These are phyloP conservation scores for Pichia eremophila DNA, from an alignment of 805 yeast genomes.

Conservation along the genomic window DNA sequence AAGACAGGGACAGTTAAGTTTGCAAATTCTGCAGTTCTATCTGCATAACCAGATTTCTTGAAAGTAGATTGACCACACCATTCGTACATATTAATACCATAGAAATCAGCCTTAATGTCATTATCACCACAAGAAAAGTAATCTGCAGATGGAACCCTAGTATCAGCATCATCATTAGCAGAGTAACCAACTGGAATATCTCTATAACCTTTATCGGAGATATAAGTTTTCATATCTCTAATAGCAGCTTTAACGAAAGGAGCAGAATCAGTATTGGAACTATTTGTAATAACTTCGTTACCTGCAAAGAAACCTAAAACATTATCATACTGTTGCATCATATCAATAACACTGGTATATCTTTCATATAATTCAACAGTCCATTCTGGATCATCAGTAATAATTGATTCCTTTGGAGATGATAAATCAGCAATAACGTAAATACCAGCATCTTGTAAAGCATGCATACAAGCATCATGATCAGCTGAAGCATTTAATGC, in stretches of 20 bases:
- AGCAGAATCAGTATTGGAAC: constrained; percentile 77
- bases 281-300: constrained; percentile 87
- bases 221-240: constrained; percentile 78
- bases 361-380: constrained; percentile 59
- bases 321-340: constrained; percentile 67
- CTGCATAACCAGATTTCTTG: constrained; percentile 55
- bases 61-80: constrained; percentile 73
- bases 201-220: constrained; percentile 57
- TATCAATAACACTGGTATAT: constrained; percentile 76
- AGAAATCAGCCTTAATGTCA: constrained; percentile 60
- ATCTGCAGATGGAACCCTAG: constrained; percentile 70
- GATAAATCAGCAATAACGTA: constrained; percentile 86
- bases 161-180: constrained; percentile 77
- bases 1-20: constrained; percentile 72
- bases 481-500: constrained; percentile 64
- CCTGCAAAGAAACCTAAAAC: constrained; percentile 95
- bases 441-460: constrained; percentile 75
- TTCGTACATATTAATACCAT: constrained; percentile 80
- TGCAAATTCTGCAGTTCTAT: constrained; percentile 60
- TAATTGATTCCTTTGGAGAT: constrained; percentile 72
- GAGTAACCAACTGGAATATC: constrained; percentile 90
- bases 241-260: constrained; percentile 94
- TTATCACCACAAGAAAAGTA: constrained; percentile 79
- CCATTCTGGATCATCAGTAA: constrained; percentile 75
- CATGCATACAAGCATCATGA: constrained; percentile 73